phyloP scores from a whole-genome alignment of 2,329 filamentous ascomycete species.

The Lithohypha guttulata region DNA sequence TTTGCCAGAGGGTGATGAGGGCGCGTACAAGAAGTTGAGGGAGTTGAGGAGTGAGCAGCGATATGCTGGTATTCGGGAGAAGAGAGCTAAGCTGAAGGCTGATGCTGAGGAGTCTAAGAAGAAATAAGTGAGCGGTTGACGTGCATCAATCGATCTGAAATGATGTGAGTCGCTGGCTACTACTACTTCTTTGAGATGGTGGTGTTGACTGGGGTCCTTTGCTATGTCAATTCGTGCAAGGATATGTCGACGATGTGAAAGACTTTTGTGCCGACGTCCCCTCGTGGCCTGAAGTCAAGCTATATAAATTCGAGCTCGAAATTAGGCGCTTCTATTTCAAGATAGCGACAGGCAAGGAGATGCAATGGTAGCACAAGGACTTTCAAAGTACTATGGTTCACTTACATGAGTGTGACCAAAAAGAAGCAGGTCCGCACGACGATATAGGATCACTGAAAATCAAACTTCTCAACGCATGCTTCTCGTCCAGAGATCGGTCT shows the following conservation, averaged over 20 bases:
- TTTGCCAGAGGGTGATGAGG: slow-evolving; percentile 67
- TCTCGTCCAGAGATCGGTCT: no score
- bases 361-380: neutral
- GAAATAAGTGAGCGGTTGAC: slow-evolving; percentile 29
- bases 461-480: no score
- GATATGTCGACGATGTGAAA: neutral
- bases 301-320: no score
- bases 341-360: no score
- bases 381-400: neutral
- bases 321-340: no score
- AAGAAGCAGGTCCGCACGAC: no score
- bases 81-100: slow-evolving; percentile 77
- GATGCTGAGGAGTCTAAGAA: slow-evolving; percentile 51
- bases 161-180: no score
- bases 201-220: neutral
- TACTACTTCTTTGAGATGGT: neutral
- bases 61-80: slow-evolving; percentile 74
- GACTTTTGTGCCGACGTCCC: no score
- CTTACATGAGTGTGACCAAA: neutral
- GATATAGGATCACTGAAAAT: slow-evolving; percentile 4
- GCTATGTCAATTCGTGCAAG: neutral
- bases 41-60: slow-evolving; percentile 73
- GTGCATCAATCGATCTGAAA: no score
- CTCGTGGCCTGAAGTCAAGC: no score
- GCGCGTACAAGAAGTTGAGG: slow-evolving; percentile 79